Evolutionary conservation across 176 grass and related monocot species (phyloP), one percentile per base, ranked within the genome.

Genomic region (Oryza rufipogon): DNA sequence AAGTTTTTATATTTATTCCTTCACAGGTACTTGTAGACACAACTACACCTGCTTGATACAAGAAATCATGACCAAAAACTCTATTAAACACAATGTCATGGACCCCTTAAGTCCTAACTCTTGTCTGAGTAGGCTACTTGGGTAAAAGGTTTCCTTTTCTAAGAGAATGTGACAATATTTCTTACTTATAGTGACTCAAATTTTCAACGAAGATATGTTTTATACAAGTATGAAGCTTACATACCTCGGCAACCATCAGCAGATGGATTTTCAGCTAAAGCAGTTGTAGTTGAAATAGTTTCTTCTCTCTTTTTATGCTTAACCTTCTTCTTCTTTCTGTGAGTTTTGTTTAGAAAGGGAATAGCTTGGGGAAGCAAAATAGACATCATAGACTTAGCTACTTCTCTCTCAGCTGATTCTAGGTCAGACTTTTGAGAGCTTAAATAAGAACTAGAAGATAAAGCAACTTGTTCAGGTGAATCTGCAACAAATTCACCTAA

Each of bases 361-460:
- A 95, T 83, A 41, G 95, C 95, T 91, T 94, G 85, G 52, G 92
- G 95, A 86, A 95, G 92, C 82, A 95, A 92, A 95, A 89, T 90
- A 68, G 84, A 67, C 89, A 98, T 84, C 91, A 95, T 98, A 88
- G 89, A 95, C 47, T 77, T 88, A 65, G 89, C 86, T 84, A 95
- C 75, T 76, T 98, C 95, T 66, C 85, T 86, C 76, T 86, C 87
- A 64, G 85, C 76, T 68, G 84, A 77, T 79, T 90, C 90, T 15
- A 91, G 77, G 83, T 91, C 88, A 79, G 80, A 84, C 20, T 80
- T 94, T 86, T 97, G 81, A 45, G 95, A 91, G 86, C 78, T 84
- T 54, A 90, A 78, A 95, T 94, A 87, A 91, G 95, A 94, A 67
- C 81, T 75, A 74, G 88, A 91, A 73, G 90, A 83, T 60, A 74